Evolutionary conservation across 331 rosid genomes (phyloP).

Genomic region (Malus hybrid): DNA sequence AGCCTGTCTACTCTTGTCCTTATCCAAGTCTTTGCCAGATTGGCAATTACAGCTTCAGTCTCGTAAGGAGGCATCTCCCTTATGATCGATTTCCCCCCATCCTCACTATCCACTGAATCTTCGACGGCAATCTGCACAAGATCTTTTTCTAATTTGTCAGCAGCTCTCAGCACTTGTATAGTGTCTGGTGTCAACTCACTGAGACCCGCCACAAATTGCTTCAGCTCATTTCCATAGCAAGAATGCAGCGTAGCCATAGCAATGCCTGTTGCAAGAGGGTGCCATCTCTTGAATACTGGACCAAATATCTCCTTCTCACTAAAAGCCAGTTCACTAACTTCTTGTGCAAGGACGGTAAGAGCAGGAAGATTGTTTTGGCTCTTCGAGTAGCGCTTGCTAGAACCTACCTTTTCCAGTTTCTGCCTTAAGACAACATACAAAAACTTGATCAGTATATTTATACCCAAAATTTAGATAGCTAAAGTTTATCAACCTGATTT

Average conservation of each 20-base stretch:
- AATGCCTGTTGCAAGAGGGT: conserved; percentile 81
- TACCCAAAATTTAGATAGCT: background rate
- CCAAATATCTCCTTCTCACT: conserved; percentile 77
- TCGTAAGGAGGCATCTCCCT: conserved; percentile 98
- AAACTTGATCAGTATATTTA: conserved; percentile 8
- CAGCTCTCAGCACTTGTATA: conserved; percentile 73
- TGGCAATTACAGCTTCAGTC: conserved; percentile 68
- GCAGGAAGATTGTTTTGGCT: conserved; percentile 55
- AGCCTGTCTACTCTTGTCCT: conserved; percentile 72
- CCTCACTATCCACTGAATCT: conserved; percentile 90
- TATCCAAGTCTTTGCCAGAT: conserved; percentile 78
- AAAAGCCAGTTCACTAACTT: conserved; percentile 63
- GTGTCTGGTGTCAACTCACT: conserved; percentile 81
- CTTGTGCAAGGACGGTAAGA: conserved; percentile 73
- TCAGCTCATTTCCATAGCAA: conserved; percentile 84
- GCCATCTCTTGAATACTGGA: conserved; percentile 88
- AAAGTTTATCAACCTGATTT: background rate
- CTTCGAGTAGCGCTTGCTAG: conserved; percentile 56
- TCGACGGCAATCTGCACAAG: conserved; percentile 91
- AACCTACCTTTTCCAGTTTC: conserved; percentile 74
- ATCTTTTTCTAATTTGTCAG: conserved; percentile 91
- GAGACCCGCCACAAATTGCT: conserved; percentile 56
- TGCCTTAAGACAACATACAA: conserved; percentile 27
- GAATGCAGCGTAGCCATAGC: conserved; percentile 84
- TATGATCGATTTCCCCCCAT: conserved; percentile 91